A percentile compares a stretch with the other conserved stretches of the same genome.
Evolutionary conservation across 495 filamentous ascomycete species (phyloP).

Genomic region (Penicillium angulare): DNA sequence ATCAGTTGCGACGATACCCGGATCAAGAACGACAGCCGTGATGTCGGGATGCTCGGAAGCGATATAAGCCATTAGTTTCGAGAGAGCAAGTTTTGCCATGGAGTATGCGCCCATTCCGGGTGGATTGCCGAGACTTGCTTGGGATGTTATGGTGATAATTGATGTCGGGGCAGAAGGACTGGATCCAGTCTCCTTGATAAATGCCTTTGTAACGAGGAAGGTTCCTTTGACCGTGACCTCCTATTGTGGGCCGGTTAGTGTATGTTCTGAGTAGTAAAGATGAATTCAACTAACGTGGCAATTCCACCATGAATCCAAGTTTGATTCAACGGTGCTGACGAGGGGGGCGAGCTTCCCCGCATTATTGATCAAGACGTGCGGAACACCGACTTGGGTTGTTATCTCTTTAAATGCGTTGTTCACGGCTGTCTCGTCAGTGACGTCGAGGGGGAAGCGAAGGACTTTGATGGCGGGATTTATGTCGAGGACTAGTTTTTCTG

Average conservation of each 20-base stretch:
- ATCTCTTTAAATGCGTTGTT: constrained; percentile 33
- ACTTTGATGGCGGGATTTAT: constrained; percentile 26
- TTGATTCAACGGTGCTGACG: constrained; percentile 15
- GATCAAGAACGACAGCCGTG: constrained; percentile 35
- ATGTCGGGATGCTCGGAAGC: constrained; percentile 36
- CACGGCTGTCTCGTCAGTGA: constrained; percentile 30
- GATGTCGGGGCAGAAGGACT: constrained; percentile 21
- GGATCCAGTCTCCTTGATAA: constrained; percentile 27
- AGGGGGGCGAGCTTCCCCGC: constrained; percentile 26
- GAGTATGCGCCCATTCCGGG: constrained; percentile 37
- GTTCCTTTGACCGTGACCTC: constrained; percentile 46
- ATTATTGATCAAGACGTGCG: constrained; percentile 47
- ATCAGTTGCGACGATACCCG: constrained; percentile 39
- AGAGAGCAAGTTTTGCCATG: constrained; percentile 33
- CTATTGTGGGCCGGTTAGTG: too few species aligned
- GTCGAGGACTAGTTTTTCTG: constrained; percentile 16
- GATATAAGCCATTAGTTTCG: constrained; percentile 28
- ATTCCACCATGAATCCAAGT: constrained; percentile 35
- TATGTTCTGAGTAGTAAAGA: too few species aligned
- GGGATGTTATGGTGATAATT: constrained; percentile 41
- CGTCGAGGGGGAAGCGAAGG: constrained; percentile 23
- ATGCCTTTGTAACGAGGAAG: constrained; percentile 36
- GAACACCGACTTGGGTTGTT: constrained; percentile 32
- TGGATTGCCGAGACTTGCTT: constrained; percentile 20
- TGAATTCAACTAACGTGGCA: constrained; percentile 7